Conservation (phyloP, 176 grass and related monocot species). For the Phragmites australis region DNA sequence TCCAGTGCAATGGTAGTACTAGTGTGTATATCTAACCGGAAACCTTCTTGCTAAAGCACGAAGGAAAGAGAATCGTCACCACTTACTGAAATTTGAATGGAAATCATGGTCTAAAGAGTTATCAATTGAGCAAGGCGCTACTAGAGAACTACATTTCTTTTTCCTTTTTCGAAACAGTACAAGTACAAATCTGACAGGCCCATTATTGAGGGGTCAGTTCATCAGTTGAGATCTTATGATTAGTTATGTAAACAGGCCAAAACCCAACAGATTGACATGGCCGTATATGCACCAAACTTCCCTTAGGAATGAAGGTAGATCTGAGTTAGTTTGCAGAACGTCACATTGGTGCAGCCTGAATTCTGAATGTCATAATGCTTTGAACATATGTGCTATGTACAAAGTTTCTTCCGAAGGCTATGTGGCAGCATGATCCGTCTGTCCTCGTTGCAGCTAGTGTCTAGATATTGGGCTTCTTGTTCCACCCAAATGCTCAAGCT, state of each 20-base stretch:
- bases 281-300: not conserved
- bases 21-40: too few species aligned
- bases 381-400: constrained; percentile 41
- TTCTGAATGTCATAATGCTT: constrained; percentile 16
- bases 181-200: not conserved
- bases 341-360: not conserved
- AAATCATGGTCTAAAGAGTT: too few species aligned
- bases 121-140: not conserved
- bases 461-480: constrained; percentile 55
- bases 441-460: constrained; percentile 33
- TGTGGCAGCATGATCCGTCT: constrained; percentile 22
- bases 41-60: too few species aligned
- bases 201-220: not conserved
- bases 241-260: not conserved
- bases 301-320: not conserved
- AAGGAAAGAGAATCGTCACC: too few species aligned
- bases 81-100: too few species aligned
- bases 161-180: not conserved
- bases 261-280: not conserved
- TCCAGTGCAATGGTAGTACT: too few species aligned
- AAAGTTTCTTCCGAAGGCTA: constrained; percentile 20
- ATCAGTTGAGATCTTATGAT: constrained; percentile 3
- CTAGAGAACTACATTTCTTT: not conserved
- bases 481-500: constrained; percentile 50
- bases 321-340: constrained; percentile 3